These are phyloP conservation scores for Aphanomyces invadans DNA, from an alignment of 352 stramenopile species.

Conservation along the genomic window DNA sequence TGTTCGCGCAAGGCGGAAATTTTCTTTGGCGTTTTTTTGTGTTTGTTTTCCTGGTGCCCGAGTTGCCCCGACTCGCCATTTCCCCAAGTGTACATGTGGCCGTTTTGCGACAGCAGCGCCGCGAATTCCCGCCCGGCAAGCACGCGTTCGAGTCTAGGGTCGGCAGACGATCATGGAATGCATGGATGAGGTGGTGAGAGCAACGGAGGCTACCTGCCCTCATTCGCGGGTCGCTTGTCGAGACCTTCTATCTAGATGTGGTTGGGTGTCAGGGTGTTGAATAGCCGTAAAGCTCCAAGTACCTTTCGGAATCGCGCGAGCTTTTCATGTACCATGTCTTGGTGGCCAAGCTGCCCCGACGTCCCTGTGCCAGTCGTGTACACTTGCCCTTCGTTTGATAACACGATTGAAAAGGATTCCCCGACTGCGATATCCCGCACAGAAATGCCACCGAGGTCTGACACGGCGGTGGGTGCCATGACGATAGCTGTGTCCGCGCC, in stretches of 20 bases:
- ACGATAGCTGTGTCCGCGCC: constrained; percentile 43
- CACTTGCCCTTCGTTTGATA: constrained; percentile 64
- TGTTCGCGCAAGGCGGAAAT: constrained; percentile 73
- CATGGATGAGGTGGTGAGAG: neutral
- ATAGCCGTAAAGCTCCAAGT: too few relatives aligned
- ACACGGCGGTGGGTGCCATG: constrained; percentile 51
- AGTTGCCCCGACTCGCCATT: constrained; percentile 69
- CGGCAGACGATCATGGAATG: neutral
- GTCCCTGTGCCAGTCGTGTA: constrained; percentile 67
- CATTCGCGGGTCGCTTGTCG: constrained; percentile 66
- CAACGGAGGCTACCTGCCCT: constrained; percentile 41
- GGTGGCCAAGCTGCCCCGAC: constrained; percentile 55
- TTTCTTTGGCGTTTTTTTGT: constrained; percentile 80
- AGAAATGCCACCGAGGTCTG: constrained; percentile 50
- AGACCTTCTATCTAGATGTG: constrained; percentile 7
- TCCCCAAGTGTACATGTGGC: constrained; percentile 73
- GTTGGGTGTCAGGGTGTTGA: too few relatives aligned
- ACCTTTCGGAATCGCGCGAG: constrained; percentile 70
- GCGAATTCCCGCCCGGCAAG: constrained; percentile 52
- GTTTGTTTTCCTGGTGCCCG: constrained; percentile 79
- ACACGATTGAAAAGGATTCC: constrained; percentile 51
- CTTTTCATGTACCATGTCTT: constrained; percentile 73
- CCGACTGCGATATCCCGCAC: constrained; percentile 54
- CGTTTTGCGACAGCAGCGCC: constrained; percentile 43
- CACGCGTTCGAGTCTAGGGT: constrained; percentile 52